phyloP scores from a whole-genome alignment of 768 basidiomycete genomes.

The Leccinum longicurvipes region DNA sequence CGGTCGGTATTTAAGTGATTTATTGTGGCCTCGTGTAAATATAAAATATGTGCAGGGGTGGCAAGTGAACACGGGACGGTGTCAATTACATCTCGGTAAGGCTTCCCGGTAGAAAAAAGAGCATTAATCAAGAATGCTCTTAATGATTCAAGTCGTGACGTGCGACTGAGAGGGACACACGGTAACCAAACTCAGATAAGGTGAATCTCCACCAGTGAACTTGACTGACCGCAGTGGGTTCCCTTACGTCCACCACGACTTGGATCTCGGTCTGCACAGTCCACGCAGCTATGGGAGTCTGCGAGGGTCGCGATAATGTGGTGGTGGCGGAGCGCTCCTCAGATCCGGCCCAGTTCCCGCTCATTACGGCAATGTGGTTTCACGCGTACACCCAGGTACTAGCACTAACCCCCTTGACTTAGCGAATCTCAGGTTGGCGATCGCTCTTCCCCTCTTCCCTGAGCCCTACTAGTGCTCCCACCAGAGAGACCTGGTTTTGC shows the following conservation, averaged over 20 bases:
- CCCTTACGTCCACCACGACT: slow-evolving; percentile 17
- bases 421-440: slow-evolving; percentile 24
- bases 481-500: background rate
- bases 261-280: background rate
- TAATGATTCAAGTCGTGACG: slow-evolving; percentile 12
- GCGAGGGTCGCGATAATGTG: slow-evolving; percentile 8
- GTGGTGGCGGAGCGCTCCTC: slow-evolving; percentile 19
- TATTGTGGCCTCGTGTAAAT: slow-evolving; percentile 33
- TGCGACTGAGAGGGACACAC: slow-evolving; percentile 16
- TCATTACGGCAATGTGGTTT: slow-evolving; percentile 28
- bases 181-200: slow-evolving; percentile 21
- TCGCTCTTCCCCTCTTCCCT: slow-evolving; percentile 11
- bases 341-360: slow-evolving; percentile 10
- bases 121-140: slow-evolving; percentile 15
- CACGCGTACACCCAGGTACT: slow-evolving; percentile 21
- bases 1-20: slow-evolving; percentile 38
- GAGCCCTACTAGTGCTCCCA: background rate
- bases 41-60: slow-evolving; percentile 30
- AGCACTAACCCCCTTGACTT: background rate
- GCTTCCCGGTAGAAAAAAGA: slow-evolving; percentile 22
- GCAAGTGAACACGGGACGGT: slow-evolving; percentile 23
- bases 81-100: slow-evolving; percentile 32
- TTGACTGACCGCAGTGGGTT: background rate
- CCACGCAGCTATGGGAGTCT: background rate
- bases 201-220: slow-evolving; percentile 1